phyloP scores from a whole-genome alignment of 306 rosid genomes.

The Glycine latifolia region DNA sequence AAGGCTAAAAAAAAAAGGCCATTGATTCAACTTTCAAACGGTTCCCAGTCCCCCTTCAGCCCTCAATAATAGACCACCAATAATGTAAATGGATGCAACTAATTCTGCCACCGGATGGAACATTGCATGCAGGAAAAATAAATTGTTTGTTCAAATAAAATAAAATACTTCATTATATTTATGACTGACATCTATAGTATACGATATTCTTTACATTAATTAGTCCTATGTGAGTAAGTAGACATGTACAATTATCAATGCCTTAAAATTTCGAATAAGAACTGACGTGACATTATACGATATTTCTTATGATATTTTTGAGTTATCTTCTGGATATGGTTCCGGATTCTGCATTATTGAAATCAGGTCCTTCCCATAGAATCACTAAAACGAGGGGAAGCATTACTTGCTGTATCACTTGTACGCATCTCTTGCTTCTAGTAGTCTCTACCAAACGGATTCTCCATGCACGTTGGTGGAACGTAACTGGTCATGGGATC shows the following conservation, averaged over 20 bases:
- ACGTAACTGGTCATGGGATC: not conserved
- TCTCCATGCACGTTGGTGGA: not conserved
- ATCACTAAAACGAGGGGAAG: not conserved
- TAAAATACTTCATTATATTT: too few species aligned
- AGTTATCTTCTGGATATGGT: conserved; percentile 32
- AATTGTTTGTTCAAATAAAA: too few species aligned
- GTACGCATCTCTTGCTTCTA: not conserved
- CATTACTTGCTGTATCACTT: conserved; percentile 14
- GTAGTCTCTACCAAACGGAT: conserved; percentile 10
- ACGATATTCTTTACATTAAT: too few species aligned
- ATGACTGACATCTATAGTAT: too few species aligned
- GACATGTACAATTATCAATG: not conserved
- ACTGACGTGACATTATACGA: not conserved
- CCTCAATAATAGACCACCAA: not conserved
- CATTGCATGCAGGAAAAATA: not conserved
- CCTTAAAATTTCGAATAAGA: conserved; percentile 6
- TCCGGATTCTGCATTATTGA: conserved; percentile 41
- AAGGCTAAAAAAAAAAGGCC: too few species aligned
- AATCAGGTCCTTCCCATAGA: not conserved
- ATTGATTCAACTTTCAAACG: too few species aligned
- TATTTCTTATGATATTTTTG: conserved; percentile 18
- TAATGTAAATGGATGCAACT: conserved; percentile 25
- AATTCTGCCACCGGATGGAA: conserved; percentile 22
- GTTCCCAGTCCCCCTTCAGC: too few species aligned
- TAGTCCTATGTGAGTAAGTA: too few species aligned